A percentile compares a stretch with the other conserved stretches of the same genome.
Conservation (phyloP, 805 yeast genomes). For the Starmerella davenportii region DNA sequence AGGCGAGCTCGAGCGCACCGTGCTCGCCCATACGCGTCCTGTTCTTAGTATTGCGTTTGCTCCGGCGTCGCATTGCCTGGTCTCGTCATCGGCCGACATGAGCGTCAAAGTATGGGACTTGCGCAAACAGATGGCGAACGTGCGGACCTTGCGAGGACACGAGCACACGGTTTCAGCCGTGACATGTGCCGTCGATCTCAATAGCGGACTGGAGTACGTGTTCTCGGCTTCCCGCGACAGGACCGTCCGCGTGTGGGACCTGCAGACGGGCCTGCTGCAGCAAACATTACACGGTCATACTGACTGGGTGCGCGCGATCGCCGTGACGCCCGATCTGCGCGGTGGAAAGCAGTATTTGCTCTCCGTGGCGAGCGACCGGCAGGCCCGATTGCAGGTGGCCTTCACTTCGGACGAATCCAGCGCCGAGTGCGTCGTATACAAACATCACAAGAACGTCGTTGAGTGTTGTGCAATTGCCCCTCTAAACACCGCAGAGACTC, state of each 20-base stretch:
- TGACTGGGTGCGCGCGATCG: conserved; percentile 71
- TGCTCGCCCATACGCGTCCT: conserved; percentile 60
- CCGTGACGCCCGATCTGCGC: conserved; percentile 15
- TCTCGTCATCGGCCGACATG: conserved; percentile 34
- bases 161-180: conserved; percentile 67
- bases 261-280: conserved; percentile 45
- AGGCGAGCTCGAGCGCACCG: conserved; percentile 40
- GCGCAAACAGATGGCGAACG: conserved; percentile 30
- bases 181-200: conserved; percentile 23
- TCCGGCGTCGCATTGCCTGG: conserved; percentile 25
- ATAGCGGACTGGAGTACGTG: conserved; percentile 31
- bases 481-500: conserved; percentile 26
- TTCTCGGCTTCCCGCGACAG: conserved; percentile 74
- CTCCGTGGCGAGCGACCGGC: conserved; percentile 13
- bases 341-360: conserved; percentile 5
- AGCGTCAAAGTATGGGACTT: conserved; percentile 58
- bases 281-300: conserved; percentile 59
- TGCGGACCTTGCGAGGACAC: conserved; percentile 61
- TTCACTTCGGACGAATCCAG: background rate
- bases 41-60: conserved; percentile 46
- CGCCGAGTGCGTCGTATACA: conserved; percentile 29
- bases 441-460: conserved; percentile 67
- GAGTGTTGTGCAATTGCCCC: conserved; percentile 61
- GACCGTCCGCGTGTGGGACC: conserved; percentile 66
- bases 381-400: conserved; percentile 5